Evolutionary conservation across 1,284 basidiomycete genomes (phyloP).

Genomic region (Cryptococcus jaspeensis): DNA sequence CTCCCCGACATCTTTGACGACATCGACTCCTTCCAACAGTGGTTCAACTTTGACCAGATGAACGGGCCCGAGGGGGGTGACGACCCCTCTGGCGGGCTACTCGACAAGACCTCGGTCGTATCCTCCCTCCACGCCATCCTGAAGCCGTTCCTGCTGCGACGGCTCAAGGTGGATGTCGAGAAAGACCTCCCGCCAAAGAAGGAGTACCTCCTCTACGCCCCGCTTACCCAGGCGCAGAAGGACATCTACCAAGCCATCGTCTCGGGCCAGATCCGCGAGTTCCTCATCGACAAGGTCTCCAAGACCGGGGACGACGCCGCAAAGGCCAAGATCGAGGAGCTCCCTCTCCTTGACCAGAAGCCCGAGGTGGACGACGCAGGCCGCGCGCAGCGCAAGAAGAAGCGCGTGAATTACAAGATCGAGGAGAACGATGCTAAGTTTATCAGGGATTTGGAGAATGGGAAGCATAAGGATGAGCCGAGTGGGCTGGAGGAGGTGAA

Average conservation of each 20-base stretch:
- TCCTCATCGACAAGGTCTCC: slow-evolving; percentile 58
- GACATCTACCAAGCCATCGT: slow-evolving; percentile 80
- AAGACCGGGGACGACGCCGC: slow-evolving; percentile 32
- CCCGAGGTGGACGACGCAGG: slow-evolving; percentile 23
- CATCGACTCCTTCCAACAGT: slow-evolving; percentile 83
- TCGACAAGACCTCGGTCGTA: slow-evolving; percentile 63
- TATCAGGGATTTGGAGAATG: slow-evolving; percentile 63
- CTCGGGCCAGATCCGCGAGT: slow-evolving; percentile 63
- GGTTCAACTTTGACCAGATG: slow-evolving; percentile 60
- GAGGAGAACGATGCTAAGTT: slow-evolving; percentile 69
- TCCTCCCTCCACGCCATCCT: slow-evolving; percentile 83
- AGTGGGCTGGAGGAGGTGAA: slow-evolving; percentile 36
- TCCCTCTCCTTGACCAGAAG: slow-evolving; percentile 8
- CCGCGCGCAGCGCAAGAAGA: slow-evolving; percentile 46
- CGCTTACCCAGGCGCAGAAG: slow-evolving; percentile 75
- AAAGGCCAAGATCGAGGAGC: neutral
- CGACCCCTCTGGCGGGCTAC: slow-evolving; percentile 50
- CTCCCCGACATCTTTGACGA: slow-evolving; percentile 90
- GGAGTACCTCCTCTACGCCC: slow-evolving; percentile 92
- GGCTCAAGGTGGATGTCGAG: slow-evolving; percentile 90
- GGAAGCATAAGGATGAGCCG: slow-evolving; percentile 41
- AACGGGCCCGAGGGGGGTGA: slow-evolving; percentile 13
- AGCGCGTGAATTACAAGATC: slow-evolving; percentile 50
- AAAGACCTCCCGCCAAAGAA: slow-evolving; percentile 76
- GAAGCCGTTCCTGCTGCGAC: slow-evolving; percentile 90